A percentile compares a stretch with the other conserved stretches of the same genome.
Conservation (phyloP, 306 rosid species). For the Acmispon strigosus region DNA sequence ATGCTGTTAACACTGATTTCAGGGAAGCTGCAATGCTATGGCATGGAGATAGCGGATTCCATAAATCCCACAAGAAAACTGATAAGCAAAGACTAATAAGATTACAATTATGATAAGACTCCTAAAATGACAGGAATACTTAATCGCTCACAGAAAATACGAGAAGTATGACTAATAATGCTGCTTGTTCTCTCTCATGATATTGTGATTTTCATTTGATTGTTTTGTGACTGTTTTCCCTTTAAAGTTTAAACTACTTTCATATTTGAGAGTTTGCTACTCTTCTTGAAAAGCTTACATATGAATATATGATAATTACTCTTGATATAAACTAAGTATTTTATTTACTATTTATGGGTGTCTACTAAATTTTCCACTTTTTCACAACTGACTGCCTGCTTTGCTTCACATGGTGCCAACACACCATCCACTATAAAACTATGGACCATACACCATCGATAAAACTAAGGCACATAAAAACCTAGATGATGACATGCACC, state of each 20-base stretch:
- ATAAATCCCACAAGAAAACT: too few species aligned
- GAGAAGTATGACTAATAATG: neutral
- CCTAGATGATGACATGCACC: constrained; percentile 12
- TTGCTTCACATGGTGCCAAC: neutral
- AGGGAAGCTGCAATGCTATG: too few species aligned
- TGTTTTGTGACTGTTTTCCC: neutral
- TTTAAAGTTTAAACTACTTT: neutral
- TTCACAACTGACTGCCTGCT: neutral
- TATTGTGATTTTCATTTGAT: neutral
- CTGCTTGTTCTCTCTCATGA: neutral
- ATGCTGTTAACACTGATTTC: too few species aligned
- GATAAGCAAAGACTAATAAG: too few species aligned
- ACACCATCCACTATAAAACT: neutral
- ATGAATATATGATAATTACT: neutral
- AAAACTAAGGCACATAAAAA: neutral
- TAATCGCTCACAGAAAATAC: neutral
- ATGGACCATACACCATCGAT: neutral
- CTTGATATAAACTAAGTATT: neutral
- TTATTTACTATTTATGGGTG: neutral
- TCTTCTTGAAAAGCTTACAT: too few species aligned
- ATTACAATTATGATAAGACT: too few species aligned
- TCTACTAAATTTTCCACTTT: neutral
- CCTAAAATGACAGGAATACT: too few species aligned
- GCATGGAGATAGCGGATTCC: too few species aligned
- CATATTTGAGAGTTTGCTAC: neutral